A percentile compares a stretch with the other conserved stretches of the same genome.
Evolutionary conservation across 495 filamentous ascomycete species (phyloP).

Genomic region (Penicillium cosmopolitanum): DNA sequence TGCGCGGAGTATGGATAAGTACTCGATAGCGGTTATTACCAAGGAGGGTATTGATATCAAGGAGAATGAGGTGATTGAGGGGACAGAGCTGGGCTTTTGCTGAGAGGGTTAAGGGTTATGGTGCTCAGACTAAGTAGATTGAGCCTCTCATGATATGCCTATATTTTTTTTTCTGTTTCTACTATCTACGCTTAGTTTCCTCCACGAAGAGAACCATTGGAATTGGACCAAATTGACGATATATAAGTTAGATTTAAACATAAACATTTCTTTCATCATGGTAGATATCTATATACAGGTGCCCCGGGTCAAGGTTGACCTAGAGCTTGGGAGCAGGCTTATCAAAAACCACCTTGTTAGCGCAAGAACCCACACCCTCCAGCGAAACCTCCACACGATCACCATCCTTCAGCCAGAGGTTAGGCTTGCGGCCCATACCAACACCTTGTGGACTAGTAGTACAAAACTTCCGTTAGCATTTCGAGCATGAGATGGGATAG

Average conservation of each 20-base stretch:
- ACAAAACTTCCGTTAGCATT: no score
- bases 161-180: conserved; percentile 16
- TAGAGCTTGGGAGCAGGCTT: conserved; percentile 59
- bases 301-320: background rate
- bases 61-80: conserved; percentile 73
- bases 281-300: conserved; percentile 7
- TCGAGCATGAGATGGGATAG: no score
- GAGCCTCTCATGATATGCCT: background rate
- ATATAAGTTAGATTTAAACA: background rate
- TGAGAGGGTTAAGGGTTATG: conserved; percentile 79
- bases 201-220: conserved; percentile 17
- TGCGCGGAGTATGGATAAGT: conserved; percentile 87
- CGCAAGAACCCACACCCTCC: conserved; percentile 70
- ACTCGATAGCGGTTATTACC: conserved; percentile 87
- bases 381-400: conserved; percentile 78
- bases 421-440: conserved; percentile 74
- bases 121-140: conserved; percentile 62
- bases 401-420: conserved; percentile 77
- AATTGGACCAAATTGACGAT: conserved; percentile 5
- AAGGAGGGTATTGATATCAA: conserved; percentile 78
- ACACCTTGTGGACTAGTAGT: conserved; percentile 68
- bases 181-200: background rate
- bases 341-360: conserved; percentile 72
- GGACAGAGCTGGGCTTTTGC: conserved; percentile 97
- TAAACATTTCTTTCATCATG: background rate